Conservation (phyloP, 1,284 basidiomycete species). For the Sporisorium graminicola region DNA sequence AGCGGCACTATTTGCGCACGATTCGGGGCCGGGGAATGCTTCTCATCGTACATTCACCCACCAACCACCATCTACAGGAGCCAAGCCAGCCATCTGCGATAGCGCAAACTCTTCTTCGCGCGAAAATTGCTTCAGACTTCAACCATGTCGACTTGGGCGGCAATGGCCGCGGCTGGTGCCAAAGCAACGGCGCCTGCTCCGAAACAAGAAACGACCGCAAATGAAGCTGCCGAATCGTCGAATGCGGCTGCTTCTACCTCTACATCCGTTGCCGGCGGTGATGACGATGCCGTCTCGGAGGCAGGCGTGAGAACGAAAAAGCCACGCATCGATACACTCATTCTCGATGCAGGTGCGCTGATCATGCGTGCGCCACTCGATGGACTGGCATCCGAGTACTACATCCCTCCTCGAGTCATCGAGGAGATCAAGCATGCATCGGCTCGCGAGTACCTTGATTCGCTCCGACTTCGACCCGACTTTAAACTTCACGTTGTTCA, state of each 20-base stretch:
- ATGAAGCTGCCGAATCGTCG: constrained; percentile 5
- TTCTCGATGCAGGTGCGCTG: constrained; percentile 67
- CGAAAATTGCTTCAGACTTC: background rate
- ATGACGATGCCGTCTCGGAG: constrained; percentile 1
- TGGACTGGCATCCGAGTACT: constrained; percentile 63
- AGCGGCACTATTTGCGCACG: background rate
- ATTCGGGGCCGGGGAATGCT: background rate
- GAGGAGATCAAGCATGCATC: constrained; percentile 66
- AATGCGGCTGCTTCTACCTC: constrained; percentile 30
- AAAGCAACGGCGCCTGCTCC: constrained; percentile 28
- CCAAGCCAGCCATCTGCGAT: background rate
- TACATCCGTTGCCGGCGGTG: background rate
- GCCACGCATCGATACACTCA: constrained; percentile 61
- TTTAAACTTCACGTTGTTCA: constrained; percentile 62
- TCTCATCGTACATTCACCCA: background rate
- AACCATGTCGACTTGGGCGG: constrained; percentile 45
- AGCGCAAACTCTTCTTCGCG: background rate
- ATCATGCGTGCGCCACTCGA: constrained; percentile 62
- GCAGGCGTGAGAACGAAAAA: constrained; percentile 32
- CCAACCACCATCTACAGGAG: background rate
- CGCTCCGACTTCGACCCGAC: constrained; percentile 54
- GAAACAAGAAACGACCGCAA: constrained; percentile 6
- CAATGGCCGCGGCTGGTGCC: constrained; percentile 38
- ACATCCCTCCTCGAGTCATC: constrained; percentile 62
- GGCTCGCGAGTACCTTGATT: constrained; percentile 64